Evolutionary conservation across 352 stramenopile genomes (phyloP), one percentile per base, ranked within the genome.

Genomic region (Phytophthora boehmeriae): DNA sequence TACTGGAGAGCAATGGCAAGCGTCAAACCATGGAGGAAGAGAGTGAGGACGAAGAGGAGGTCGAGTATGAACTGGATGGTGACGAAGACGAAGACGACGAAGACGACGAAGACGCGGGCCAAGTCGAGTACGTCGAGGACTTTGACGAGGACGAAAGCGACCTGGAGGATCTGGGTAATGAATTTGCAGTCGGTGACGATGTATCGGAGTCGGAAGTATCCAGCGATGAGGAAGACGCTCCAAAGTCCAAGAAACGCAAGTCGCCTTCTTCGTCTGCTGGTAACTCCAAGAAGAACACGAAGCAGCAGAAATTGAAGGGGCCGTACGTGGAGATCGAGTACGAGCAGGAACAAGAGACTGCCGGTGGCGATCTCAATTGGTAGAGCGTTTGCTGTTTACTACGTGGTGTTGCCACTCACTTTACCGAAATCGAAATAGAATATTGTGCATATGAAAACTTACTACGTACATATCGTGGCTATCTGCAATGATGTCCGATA

Each of bases 101-200:
- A n/a, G 68, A 76, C 1, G 68, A 76, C 2, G 68, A 76, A 1
- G 64, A 71, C n/a, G 51, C 59, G 8, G 78, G 78, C 16, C 75
- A 88, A 46, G 73, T 93, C 52, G 86, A 95, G 67, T 95, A 90
- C 64, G 86, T 95, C 34, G 86, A 95, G 63, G 83, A 94, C 65
- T 92, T 92, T 66, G 91, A 98, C 59, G 89, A 97, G 66, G 90
- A 97, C 66, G 92, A 98, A 80, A 96, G 95, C 69, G 89, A 97
- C 62, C 77, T 97, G 10, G 76, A 96, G 55, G 86, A 95, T 63
- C 76, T 96, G 56, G 89, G 78, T 49, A 73, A 90, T 25, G 80
- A 89, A 57, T 80, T 86, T 32, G 73, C 78, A 16, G 78, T 78
- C 8, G 68, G 79, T 23, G 81, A 95, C 46, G 78, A 93, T 10